Base-by-base conservation (phyloP, 805 yeast genomes). In the Yarrowia sp. region DNA sequence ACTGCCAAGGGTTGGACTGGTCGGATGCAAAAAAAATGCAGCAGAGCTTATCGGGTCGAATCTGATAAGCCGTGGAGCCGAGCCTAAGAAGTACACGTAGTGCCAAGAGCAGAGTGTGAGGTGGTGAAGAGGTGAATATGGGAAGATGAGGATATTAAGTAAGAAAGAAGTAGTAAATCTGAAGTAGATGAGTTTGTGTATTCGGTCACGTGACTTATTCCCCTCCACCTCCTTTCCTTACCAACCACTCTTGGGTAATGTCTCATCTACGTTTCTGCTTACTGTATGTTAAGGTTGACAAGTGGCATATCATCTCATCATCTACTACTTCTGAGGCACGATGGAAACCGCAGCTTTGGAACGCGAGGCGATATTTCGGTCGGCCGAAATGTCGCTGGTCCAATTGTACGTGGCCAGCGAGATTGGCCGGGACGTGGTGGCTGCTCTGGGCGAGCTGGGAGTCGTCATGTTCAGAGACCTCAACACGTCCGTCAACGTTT, bases 301-400 rank as follows among this genome's bases (percentile, higher is more conserved):
- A 59, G 65, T 59, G 65, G 50, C 65, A 59, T 59, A 59, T 35
- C 46, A 22, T 40, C 46, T 40, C 49, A 16, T n/a, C 65, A 12
- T 36, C n/a, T 15, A 22, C 19, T 15, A 3, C 8, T 35, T 5
- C 14, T 7, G 32, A 26, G 10, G 10, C 58, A 52, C 22, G n/a
- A 43, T 36, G 52, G 16, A 32, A 16, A 43, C 42, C 1, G 26
- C n/a, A 7, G 65, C 45, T 5, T 35, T 59, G 65, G 65, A 59
- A 59, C 65, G 65, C 8, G 67, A 63, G 48, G 55, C 67, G 46
- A 63, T 63, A 49, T 63, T 63, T 48, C 67, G 67, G 56, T 93
- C 98, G 65, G 98, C 98, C 88, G 97, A 92, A 75, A 96, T 95
- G 98, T 87, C 96, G 67, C 85, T 93, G 73, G 89, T 94, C 53